Conservation (phyloP, 371 early-diverging fungal species). For the Apophysomyces trapeziformis region DNA sequence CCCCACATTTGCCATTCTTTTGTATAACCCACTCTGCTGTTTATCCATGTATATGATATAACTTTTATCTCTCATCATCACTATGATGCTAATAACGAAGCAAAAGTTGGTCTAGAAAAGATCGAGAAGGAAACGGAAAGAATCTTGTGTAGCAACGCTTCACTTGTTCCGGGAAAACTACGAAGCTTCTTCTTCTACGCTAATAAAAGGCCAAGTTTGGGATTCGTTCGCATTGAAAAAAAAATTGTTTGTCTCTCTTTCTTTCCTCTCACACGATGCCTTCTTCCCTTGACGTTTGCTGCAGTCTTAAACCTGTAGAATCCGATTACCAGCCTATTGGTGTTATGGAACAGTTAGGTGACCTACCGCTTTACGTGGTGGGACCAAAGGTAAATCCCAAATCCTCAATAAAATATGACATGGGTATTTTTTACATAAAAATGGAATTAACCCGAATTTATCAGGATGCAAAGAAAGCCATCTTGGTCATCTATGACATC, state of each 20-base stretch:
- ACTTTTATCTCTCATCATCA: too few species aligned
- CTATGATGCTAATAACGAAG: background rate
- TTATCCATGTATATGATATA: too few species aligned
- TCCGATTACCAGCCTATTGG: conserved; percentile 63
- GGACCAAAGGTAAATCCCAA: conserved; percentile 11
- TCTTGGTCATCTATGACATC: conserved; percentile 56
- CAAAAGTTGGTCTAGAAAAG: background rate
- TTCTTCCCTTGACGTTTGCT: conserved; percentile 56
- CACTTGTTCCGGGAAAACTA: background rate
- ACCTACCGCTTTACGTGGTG: conserved; percentile 38
- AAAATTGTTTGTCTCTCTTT: background rate
- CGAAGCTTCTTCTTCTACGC: background rate
- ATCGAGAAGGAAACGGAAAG: background rate
- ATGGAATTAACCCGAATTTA: too few species aligned
- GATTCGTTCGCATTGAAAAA: background rate
- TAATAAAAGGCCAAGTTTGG: background rate
- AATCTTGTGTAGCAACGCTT: background rate
- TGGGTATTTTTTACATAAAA: too few species aligned
- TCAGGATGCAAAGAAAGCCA: conserved; percentile 47
- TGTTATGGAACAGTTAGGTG: conserved; percentile 44
- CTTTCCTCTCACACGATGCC: conserved; percentile 42
- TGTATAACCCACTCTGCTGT: too few species aligned
- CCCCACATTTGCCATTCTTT: too few species aligned
- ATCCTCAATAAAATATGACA: too few species aligned
- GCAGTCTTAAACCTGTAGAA: conserved; percentile 64